Conservation (phyloP, 148 eudicot species). For the Silene uniflora region DNA sequence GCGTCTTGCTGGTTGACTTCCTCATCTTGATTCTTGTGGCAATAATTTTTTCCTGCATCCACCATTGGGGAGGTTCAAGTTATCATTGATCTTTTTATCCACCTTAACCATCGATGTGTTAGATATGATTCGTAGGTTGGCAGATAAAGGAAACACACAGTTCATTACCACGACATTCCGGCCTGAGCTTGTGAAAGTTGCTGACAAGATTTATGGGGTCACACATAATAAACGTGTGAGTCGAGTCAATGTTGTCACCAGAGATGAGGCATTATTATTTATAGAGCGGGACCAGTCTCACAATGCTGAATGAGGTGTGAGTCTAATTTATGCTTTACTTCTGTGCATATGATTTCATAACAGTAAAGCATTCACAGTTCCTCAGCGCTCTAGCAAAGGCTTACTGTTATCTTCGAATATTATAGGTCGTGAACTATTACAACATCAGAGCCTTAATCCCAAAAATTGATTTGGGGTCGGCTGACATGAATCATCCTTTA, state of each 20-base stretch:
- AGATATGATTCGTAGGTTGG: conserved; percentile 95
- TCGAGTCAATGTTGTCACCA: conserved; percentile 62
- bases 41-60: not conserved
- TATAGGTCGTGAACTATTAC: too few species aligned
- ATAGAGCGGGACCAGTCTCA: conserved; percentile 89
- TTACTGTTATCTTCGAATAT: not conserved
- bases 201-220: conserved; percentile 93
- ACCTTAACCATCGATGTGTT: conserved; percentile 35
- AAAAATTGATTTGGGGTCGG: too few species aligned
- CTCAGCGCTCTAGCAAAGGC: not conserved
- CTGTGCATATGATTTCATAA: not conserved
- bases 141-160: conserved; percentile 82
- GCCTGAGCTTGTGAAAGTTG: conserved; percentile 90
- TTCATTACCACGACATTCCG: conserved; percentile 89
- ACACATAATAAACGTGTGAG: conserved; percentile 88
- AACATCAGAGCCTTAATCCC: too few species aligned
- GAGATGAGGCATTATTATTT: conserved; percentile 75
- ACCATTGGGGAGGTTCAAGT: not conserved
- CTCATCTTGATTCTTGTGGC: not conserved
- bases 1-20: not conserved
- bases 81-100: conserved; percentile 4
- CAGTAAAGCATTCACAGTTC: not conserved
- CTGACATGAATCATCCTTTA: too few species aligned
- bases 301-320: conserved; percentile 59
- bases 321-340: conserved; percentile 1